phyloP scores from a whole-genome alignment of 2,329 filamentous ascomycete genomes.

The Trichocomaceae sp. region DNA sequence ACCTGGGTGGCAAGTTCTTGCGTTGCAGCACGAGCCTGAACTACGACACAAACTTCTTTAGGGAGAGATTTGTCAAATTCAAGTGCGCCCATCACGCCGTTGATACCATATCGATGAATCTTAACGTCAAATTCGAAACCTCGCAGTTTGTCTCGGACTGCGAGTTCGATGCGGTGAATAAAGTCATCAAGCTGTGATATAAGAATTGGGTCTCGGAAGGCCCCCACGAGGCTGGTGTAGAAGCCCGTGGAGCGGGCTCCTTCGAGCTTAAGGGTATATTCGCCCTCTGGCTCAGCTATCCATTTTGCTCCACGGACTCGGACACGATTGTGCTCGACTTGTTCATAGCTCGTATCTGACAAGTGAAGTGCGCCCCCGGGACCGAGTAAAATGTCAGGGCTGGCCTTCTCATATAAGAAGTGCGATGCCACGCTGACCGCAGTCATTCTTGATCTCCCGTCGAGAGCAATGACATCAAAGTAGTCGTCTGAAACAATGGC shows the following conservation, averaged over 20 bases:
- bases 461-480: constrained; percentile 44
- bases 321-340: constrained; percentile 31
- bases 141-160: background rate
- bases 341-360: constrained; percentile 33
- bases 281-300: background rate
- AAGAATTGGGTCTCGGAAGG: background rate
- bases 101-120: background rate
- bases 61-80: background rate
- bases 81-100: background rate
- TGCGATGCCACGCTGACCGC: constrained; percentile 46
- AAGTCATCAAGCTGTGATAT: background rate
- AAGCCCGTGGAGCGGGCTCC: background rate
- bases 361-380: constrained; percentile 44
- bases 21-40: background rate
- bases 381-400: constrained; percentile 45
- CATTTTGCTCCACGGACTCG: constrained; percentile 27
- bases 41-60: background rate
- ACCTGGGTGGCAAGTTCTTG: background rate
- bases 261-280: constrained; percentile 1
- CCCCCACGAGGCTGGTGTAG: background rate
- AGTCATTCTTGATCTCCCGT: constrained; percentile 38
- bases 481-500: constrained; percentile 39
- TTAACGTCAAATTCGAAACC: background rate
- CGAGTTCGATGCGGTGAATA: background rate
- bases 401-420: constrained; percentile 48